phyloP scores from a whole-genome alignment of 345 rosid species.

The Melastoma malabathricum region DNA sequence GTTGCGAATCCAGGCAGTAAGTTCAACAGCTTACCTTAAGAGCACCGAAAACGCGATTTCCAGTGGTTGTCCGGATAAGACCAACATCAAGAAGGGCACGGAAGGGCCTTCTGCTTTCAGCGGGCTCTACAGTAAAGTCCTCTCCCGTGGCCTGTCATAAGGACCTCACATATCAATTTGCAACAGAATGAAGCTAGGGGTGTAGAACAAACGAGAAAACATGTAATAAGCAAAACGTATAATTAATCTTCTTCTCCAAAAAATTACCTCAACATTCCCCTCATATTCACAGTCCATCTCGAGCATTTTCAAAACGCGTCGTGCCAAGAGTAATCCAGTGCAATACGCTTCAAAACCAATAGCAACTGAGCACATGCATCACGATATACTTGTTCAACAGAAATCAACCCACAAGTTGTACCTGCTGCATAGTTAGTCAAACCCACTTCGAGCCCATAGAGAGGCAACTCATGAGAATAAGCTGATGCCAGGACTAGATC shows the following conservation, averaged over 20 bases:
- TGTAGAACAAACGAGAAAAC: background rate
- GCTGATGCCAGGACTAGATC: slow-evolving; percentile 51
- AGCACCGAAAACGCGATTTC: slow-evolving; percentile 64
- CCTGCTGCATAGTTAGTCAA: slow-evolving; percentile 63
- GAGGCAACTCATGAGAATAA: slow-evolving; percentile 52
- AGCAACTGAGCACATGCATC: slow-evolving; percentile 9
- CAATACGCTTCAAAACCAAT: slow-evolving; percentile 30
- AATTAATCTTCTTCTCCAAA: too few relatives aligned
- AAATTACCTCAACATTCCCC: slow-evolving; percentile 54
- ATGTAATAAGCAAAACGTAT: too few relatives aligned
- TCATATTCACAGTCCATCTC: slow-evolving; percentile 55
- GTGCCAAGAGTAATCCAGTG: slow-evolving; percentile 66
- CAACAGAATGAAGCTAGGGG: background rate
- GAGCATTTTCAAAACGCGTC: slow-evolving; percentile 48
- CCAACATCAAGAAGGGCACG: slow-evolving; percentile 81
- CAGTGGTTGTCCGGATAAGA: slow-evolving; percentile 56
- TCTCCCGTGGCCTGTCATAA: slow-evolving; percentile 60
- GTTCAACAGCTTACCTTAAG: slow-evolving; percentile 30
- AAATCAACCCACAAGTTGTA: slow-evolving; percentile 1
- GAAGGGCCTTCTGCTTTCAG: slow-evolving; percentile 60
- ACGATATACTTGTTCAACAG: background rate
- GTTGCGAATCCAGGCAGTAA: too few relatives aligned
- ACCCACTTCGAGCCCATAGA: slow-evolving; percentile 53
- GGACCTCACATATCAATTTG: background rate
- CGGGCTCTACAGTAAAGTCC: slow-evolving; percentile 66